These are phyloP conservation scores for Polytrichum commune DNA, from an alignment of 225 moss, liverwort and hornwort genomes.

Conservation along the genomic window DNA sequence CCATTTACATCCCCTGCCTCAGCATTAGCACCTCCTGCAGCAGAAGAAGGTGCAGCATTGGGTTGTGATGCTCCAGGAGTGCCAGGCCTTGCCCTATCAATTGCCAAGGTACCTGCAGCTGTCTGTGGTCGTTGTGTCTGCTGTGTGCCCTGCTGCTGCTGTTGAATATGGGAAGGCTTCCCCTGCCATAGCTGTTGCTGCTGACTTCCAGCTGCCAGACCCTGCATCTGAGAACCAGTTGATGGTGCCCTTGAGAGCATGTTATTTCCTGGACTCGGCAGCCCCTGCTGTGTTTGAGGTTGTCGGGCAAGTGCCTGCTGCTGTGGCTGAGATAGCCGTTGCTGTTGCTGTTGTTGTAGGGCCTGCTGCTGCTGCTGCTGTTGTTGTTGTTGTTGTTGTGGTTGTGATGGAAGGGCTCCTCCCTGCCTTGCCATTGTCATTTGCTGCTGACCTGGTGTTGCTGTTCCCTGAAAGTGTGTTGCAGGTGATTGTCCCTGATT, in stretches of 20 bases:
- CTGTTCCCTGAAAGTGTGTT: constrained; percentile 46
- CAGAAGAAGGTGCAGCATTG: constrained; percentile 25
- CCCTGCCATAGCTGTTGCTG: constrained; percentile 34
- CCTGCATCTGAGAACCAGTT: constrained; percentile 46
- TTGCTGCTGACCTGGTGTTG: constrained; percentile 37
- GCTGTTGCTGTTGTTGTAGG: constrained; percentile 43
- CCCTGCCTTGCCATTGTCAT: constrained; percentile 50
- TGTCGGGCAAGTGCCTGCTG: constrained; percentile 49
- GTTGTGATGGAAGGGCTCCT: constrained; percentile 24
- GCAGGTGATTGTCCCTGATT: constrained; percentile 48
- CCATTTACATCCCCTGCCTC: constrained; percentile 61
- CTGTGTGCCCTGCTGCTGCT: constrained; percentile 24
- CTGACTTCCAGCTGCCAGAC: constrained; percentile 27
- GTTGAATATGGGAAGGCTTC: constrained; percentile 47
- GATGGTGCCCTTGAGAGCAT: constrained; percentile 35
- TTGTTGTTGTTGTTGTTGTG: constrained; percentile 25
- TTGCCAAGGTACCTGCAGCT: constrained; percentile 21
- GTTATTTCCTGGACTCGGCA: constrained; percentile 31
- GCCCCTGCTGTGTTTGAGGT: constrained; percentile 31
- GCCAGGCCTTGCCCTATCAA: constrained; percentile 50
- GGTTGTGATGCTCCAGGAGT: constrained; percentile 64
- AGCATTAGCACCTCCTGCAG: constrained; percentile 37
- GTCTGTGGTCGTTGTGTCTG: constrained; percentile 41
- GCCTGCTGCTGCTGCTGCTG: constrained; percentile 38
- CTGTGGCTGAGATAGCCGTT: constrained; percentile 38